Evolutionary conservation across 345 rosid genomes (phyloP), one percentile per base, ranked within the genome.

Genomic region (Pistacia vera): DNA sequence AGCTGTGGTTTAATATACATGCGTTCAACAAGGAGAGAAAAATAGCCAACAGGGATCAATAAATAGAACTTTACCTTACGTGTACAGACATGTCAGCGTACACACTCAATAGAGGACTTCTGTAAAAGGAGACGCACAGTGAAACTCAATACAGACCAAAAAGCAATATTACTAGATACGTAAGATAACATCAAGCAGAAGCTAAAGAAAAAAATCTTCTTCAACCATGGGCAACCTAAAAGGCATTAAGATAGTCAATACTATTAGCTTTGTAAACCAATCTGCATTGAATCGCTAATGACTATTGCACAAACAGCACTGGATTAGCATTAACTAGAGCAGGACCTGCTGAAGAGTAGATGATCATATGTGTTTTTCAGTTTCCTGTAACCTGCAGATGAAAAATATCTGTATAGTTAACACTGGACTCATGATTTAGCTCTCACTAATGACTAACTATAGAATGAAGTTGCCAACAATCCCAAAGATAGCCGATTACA

Each of bases 41-140:
- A 30, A 70, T 55, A 2, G 68, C 60, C 35, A 25, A 72, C 60
- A 18, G 58, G 25, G 51, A 36, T 7, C 41, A 70, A n/a, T 74
- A 11, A 51, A 48, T 57, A 14, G 30, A 28, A 41, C 57, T 75
- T 85, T 84, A 95, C 98, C 97, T 95, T 95, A 52, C 99, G 93
- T 36, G 98, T 22, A 91, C 88, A 0, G 99, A 95, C 98, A 95
- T 95, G 82, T 95, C 99, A 1, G 99, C 99, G 79, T 95, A 95
- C 64, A 93, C 98, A 62, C 99, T 93, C 69, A 93, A 88, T 79
- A 93, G 97, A 58, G 88, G 82, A 86, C 98, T 95, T 85, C 98
- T 95, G 97, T 85, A 85, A 57, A 46, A 57, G 9, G 18, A 22
- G 36, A 28, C 25, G 44, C 8, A 74, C 46, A 71, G 58, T 65